phyloP scores from a whole-genome alignment of 257 asterid species.

The Rauvolfia tetraphylla region DNA sequence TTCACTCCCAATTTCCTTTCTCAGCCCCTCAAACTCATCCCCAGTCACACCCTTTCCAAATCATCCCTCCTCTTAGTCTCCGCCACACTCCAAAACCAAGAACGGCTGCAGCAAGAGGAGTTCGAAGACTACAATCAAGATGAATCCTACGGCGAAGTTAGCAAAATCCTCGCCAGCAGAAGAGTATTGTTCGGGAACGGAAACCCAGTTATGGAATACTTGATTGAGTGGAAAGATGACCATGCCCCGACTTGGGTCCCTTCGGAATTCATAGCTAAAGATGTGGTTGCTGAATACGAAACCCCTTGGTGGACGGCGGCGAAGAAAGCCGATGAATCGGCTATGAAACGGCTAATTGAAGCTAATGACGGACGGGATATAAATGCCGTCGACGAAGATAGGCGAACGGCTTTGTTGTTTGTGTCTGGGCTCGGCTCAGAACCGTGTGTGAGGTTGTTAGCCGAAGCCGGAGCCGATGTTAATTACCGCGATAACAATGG shows the following conservation, averaged over 20 bases:
- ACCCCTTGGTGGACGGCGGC: constrained; percentile 96
- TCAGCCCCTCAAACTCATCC: constrained; percentile 18
- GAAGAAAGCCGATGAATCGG: constrained; percentile 62
- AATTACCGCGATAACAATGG: constrained; percentile 55
- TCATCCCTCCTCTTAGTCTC: constrained; percentile 17
- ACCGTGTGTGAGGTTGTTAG: constrained; percentile 55
- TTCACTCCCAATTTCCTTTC: constrained; percentile 26
- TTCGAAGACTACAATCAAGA: constrained; percentile 56
- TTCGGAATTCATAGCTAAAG: constrained; percentile 69
- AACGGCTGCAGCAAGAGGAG: constrained; percentile 2
- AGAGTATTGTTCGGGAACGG: constrained; percentile 35
- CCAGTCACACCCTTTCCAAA: not conserved
- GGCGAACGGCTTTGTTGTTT: constrained; percentile 84
- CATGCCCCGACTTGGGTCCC: constrained; percentile 97
- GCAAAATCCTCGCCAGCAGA: constrained; percentile 68
- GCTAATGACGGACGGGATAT: constrained; percentile 61
- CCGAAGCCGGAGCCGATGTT: constrained; percentile 70
- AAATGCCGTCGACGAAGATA: constrained; percentile 73
- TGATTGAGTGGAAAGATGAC: constrained; percentile 91
- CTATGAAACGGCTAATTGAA: constrained; percentile 40
- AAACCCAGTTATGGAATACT: constrained; percentile 62
- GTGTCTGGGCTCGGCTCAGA: constrained; percentile 91
- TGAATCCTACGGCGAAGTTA: constrained; percentile 76
- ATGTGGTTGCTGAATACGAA: constrained; percentile 84
- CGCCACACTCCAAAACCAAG: constrained; percentile 60